These are phyloP conservation scores for Penium margaritaceum DNA, from an alignment of 139 green algal species.

Conservation along the genomic window DNA sequence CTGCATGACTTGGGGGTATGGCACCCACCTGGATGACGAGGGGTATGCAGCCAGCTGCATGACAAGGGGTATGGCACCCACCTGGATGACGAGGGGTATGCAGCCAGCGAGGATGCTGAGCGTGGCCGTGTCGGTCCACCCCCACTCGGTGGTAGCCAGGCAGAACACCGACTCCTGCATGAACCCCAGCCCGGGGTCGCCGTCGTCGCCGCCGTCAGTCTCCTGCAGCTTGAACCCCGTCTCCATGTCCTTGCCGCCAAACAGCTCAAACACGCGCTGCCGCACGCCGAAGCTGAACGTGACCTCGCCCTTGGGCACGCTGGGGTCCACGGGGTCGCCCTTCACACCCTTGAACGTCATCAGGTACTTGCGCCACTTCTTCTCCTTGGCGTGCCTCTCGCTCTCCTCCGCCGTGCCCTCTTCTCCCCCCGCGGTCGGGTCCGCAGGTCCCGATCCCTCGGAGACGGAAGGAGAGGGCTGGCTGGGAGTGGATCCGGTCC, in stretches of 20 bases:
- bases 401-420: too few species aligned
- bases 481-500: too few species aligned
- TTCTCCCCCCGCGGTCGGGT: too few species aligned
- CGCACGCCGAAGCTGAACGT: conserved; percentile 47
- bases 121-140: conserved; percentile 17
- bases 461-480: too few species aligned
- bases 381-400: too few species aligned
- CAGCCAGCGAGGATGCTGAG: conserved; percentile 32
- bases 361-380: too few species aligned
- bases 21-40: not conserved
- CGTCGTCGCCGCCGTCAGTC: not conserved
- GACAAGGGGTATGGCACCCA: too few species aligned
- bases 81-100: conserved; percentile 48
- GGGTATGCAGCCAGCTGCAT: not conserved
- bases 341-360: too few species aligned
- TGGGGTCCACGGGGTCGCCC: too few species aligned
- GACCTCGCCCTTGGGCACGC: not conserved
- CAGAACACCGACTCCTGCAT: conserved; percentile 41
- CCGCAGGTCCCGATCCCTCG: too few species aligned
- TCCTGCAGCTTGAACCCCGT: conserved; percentile 1
- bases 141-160: conserved; percentile 34
- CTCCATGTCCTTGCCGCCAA: conserved; percentile 1
- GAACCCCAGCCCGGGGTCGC: not conserved
- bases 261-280: conserved; percentile 46
- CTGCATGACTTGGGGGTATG: too few species aligned